These are phyloP conservation scores for Calocybe gangraenosa DNA, from an alignment of 768 basidiomycete genomes.

Conservation along the genomic window DNA sequence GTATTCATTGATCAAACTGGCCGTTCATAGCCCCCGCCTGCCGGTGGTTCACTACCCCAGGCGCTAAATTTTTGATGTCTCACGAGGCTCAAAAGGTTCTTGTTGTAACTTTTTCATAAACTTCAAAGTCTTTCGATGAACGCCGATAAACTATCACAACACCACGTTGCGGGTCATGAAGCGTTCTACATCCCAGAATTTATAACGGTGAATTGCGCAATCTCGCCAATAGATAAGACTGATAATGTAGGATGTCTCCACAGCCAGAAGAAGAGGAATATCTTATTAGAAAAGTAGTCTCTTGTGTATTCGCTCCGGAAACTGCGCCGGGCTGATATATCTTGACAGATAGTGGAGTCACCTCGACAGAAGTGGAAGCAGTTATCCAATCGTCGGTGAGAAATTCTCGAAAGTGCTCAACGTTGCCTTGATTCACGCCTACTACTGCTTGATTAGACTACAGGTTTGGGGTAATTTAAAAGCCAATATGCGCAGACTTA, in stretches of 20 bases:
- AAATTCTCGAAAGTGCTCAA: slow-evolving; percentile 13
- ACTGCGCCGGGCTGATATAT: not conserved
- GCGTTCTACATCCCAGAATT: slow-evolving; percentile 77
- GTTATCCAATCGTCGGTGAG: slow-evolving; percentile 65
- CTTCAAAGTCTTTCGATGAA: slow-evolving; percentile 3
- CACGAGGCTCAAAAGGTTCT: too few species aligned
- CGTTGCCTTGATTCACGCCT: not conserved
- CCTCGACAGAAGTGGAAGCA: slow-evolving; percentile 84
- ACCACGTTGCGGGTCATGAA: slow-evolving; percentile 34
- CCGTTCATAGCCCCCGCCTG: too few species aligned
- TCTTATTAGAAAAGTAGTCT: slow-evolving; percentile 66
- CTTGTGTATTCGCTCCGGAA: slow-evolving; percentile 4
- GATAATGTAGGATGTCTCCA: slow-evolving; percentile 1
- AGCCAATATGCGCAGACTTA: not conserved
- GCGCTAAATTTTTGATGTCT: too few species aligned
- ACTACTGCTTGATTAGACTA: slow-evolving; percentile 36
- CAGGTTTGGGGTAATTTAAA: slow-evolving; percentile 64
- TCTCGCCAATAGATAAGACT: not conserved
- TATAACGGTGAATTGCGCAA: slow-evolving; percentile 39
- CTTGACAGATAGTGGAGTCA: slow-evolving; percentile 63
- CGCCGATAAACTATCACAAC: slow-evolving; percentile 18
- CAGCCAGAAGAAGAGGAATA: slow-evolving; percentile 71
- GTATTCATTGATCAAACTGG: too few species aligned
- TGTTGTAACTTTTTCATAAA: not conserved
- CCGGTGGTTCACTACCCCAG: too few species aligned